Evolutionary conservation across 257 asterid species (phyloP), one percentile per base, ranked within the genome.

Genomic region (Rauvolfia tetraphylla): DNA sequence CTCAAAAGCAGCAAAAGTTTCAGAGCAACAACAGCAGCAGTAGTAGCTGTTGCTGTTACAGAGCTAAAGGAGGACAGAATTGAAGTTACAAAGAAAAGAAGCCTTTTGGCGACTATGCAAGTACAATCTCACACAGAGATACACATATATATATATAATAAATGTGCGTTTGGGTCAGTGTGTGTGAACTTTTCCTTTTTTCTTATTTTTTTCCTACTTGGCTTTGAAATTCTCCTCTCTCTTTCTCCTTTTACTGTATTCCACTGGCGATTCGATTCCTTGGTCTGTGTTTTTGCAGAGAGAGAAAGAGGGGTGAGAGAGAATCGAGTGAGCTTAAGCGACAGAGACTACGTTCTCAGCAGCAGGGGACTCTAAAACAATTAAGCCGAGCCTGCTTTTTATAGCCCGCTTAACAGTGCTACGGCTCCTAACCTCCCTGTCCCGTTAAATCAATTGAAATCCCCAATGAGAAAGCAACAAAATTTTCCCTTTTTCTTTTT

Each of bases 191-290:
- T 29, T 44, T 76, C 59, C 20, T 27, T 23, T 54, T 58, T 4
- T 25, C 5, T 27, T 59, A 27, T 0, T 27, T 59, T 12, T 56
- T 25, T 62, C 15, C 33, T n/a, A n/a, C n/a, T n/a, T n/a, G n/a
- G n/a, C n/a, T n/a, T n/a, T n/a, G n/a, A n/a, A n/a, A n/a, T n/a
- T n/a, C n/a, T n/a, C n/a, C n/a, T n/a, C n/a, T n/a, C n/a, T n/a
- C n/a, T n/a, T 36, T 49, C 48, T 71, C 15, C 71, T 78, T 77
- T 80, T 76, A 75, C 83, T 77, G 84, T 79, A 71, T 58, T 85
- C 83, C 88, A 85, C 84, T 82, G 11, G 17, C 70, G 79, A 75
- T 79, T 77, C 83, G 79, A 80, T 81, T 82, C 75, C 56, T 58
- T 71, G 71, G 67, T 51, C 53, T 58, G 42, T 54, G 81, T 69